Base-by-base conservation (phyloP, 2,329 filamentous ascomycete genomes). In the Paraphaeosphaeria sporulosa region DNA sequence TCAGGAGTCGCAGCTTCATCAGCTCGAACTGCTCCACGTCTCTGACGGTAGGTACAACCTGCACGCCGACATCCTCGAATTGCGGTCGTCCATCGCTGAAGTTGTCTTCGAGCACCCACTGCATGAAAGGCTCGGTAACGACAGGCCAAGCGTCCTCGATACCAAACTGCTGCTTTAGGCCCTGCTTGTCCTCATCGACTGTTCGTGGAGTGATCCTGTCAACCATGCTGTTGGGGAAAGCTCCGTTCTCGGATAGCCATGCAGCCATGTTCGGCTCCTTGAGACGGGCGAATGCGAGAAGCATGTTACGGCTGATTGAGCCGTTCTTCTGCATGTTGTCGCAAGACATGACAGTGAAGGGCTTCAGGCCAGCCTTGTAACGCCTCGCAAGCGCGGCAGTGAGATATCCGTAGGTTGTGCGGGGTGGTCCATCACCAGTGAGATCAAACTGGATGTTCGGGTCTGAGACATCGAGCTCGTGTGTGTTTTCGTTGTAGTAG, bases 271-370 rank as follows among this genome's bases (percentile, higher is more conserved):
- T 65, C 5, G 67, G 64, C 53, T 72, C 60, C 49, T 65, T 64
- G 58, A 67, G 69, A 27, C 63, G 63, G 25, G 68, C 69, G 36
- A 70, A 72, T 0, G 67, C 55, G 10, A 72, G 55, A 25, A 72
- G 58, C 70, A 72, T 71, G 48, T 68, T 65, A 36, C 69, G 67
- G 55, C 64, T 70, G 38, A 72, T 72, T 49, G 69, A 61, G 38
- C 70, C 70, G 57, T 72, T 72, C 62, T 69, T 70, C 64, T 70
- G 67, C 69, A 72, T 70, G 65, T 72, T 72, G 59, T 72, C 70
- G 64, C 70, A 72, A 21, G 70, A 72, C 58, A 72, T 61, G 43
- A 72, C 70, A 25, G 70, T 72, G 58, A 72, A 72, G 10, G 70
- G 70, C 34, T 64, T 65, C 36, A 72, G 55, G 48, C 70, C 70